A percentile compares a stretch with the other conserved stretches of the same genome.
These are phyloP conservation scores for Brassica cretica DNA, from an alignment of 345 rosid genomes.

Conservation along the genomic window DNA sequence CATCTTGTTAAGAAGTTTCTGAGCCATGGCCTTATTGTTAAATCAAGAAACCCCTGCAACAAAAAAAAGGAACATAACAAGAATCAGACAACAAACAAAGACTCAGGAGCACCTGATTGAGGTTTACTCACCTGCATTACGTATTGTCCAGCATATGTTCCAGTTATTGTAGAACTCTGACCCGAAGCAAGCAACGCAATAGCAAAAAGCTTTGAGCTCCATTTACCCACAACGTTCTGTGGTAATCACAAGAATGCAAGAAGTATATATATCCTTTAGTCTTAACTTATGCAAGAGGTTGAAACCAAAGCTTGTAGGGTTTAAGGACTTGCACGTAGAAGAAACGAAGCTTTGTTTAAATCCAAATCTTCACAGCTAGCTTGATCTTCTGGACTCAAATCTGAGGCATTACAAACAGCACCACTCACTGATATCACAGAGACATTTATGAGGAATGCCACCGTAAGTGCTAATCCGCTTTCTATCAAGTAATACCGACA, in stretches of 20 bases:
- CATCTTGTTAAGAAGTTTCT: slow-evolving; percentile 81
- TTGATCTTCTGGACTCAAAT: slow-evolving; percentile 61
- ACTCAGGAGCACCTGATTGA: neutral
- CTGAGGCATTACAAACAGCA: slow-evolving; percentile 71
- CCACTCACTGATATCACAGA: slow-evolving; percentile 90
- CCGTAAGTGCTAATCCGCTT: slow-evolving; percentile 75
- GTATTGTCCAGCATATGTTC: slow-evolving; percentile 99
- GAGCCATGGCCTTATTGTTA: slow-evolving; percentile 75
- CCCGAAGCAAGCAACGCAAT: slow-evolving; percentile 94
- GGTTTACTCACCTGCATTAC: slow-evolving; percentile 78
- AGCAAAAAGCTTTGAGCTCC: slow-evolving; percentile 95
- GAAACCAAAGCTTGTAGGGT: neutral
- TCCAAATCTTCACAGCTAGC: slow-evolving; percentile 75
- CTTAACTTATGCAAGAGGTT: neutral
- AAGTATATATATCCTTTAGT: slow-evolving; percentile 7
- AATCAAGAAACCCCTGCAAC: slow-evolving; percentile 67
- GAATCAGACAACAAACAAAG: slow-evolving; percentile 13
- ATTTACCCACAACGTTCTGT: slow-evolving; percentile 89
- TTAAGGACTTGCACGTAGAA: slow-evolving; percentile 55
- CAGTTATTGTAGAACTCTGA: slow-evolving; percentile 97
- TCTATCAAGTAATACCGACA: slow-evolving; percentile 84
- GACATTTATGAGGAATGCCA: slow-evolving; percentile 88
- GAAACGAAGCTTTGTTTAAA: slow-evolving; percentile 85
- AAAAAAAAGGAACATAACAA: neutral
- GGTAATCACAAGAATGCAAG: slow-evolving; percentile 45